phyloP scores from a whole-genome alignment of 345 rosid genomes.

The Murraya koenigii region DNA sequence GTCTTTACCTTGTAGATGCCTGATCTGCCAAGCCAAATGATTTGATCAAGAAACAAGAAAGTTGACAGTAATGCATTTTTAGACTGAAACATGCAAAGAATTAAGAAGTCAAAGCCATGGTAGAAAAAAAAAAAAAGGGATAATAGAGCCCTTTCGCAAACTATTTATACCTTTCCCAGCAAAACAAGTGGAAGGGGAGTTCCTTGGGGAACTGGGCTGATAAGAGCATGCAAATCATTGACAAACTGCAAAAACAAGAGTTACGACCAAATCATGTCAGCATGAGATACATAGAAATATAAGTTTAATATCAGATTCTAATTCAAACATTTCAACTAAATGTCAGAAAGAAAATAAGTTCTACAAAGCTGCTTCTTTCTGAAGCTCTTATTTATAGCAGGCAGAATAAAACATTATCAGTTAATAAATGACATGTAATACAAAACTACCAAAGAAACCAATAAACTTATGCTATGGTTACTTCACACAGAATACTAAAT shows the following conservation, averaged over 20 bases:
- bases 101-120: conserved; percentile 12
- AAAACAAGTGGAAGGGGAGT: conserved; percentile 88
- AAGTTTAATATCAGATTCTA: conserved; percentile 9
- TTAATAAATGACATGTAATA: neutral
- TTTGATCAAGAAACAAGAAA: conserved; percentile 95
- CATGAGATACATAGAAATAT: neutral
- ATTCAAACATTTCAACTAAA: neutral
- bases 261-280: conserved; percentile 10
- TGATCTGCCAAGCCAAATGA: conserved; percentile 92
- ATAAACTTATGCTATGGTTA: neutral
- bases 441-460: neutral
- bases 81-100: conserved; percentile 52
- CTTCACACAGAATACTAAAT: neutral
- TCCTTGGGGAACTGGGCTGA: conserved; percentile 85
- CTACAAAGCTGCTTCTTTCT: neutral
- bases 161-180: conserved; percentile 71
- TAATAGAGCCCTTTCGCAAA: neutral
- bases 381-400: neutral
- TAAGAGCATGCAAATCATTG: conserved; percentile 82
- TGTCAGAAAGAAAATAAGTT: neutral
- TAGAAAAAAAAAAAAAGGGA: neutral
- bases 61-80: conserved; percentile 84
- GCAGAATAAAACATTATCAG: neutral
- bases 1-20: conserved; percentile 83
- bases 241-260: conserved; percentile 65